Conservation (phyloP, 2,329 filamentous ascomycete species). For the Aspergillus brunneoviolaceus region DNA sequence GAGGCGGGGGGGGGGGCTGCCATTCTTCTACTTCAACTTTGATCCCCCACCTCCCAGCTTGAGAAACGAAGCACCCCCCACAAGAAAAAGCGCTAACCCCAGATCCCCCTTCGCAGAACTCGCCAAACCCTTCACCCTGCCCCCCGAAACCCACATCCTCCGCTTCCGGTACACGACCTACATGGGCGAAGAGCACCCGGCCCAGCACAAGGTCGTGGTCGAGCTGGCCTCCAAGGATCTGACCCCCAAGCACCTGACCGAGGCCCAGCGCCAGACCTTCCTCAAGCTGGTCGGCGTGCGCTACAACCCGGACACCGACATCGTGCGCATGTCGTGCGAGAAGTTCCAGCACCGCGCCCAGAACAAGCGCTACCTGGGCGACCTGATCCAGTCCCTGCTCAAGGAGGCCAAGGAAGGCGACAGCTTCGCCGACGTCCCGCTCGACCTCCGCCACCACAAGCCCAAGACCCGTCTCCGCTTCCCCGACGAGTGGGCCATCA, state of each 20-base stretch:
- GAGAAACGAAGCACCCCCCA: too few species aligned
- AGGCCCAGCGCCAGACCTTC: constrained; percentile 72
- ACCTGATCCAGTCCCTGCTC: constrained; percentile 72
- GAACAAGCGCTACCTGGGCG: constrained; percentile 92
- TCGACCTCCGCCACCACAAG: constrained; percentile 83
- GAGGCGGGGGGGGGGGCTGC: too few species aligned
- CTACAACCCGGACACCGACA: constrained; percentile 80
- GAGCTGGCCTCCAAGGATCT: constrained; percentile 80
- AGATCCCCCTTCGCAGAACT: constrained; percentile 53
- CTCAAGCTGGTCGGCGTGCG: constrained; percentile 82
- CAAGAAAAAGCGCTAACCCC: too few species aligned
- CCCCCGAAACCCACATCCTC: constrained; percentile 63
- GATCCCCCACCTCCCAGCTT: too few species aligned
- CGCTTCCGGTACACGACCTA: constrained; percentile 97
- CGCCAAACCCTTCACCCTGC: constrained; percentile 78
- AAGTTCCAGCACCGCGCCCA: constrained; percentile 84
- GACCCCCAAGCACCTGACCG: constrained; percentile 56
- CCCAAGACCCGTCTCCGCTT: constrained; percentile 68
- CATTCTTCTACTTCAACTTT: too few species aligned
- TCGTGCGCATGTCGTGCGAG: constrained; percentile 89
- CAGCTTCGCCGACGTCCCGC: constrained; percentile 81
- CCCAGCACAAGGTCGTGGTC: constrained; percentile 89
- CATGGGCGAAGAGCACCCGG: constrained; percentile 89
- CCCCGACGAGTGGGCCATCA: constrained; percentile 80
- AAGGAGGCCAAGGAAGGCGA: constrained; percentile 77